phyloP scores from a whole-genome alignment of 805 yeast genomes.

The Candida gorgasii region DNA sequence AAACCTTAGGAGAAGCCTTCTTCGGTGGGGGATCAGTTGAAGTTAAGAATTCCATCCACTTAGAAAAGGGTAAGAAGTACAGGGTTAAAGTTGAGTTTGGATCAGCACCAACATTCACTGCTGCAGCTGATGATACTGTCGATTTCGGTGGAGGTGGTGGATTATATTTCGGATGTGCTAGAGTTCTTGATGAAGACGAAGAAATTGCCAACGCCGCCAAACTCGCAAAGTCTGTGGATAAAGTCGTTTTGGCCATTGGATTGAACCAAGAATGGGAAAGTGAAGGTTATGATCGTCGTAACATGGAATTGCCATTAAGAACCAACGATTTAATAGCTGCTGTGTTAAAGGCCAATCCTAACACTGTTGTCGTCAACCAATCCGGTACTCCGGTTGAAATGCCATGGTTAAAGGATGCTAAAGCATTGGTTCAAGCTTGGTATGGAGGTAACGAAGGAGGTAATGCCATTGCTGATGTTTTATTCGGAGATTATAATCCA shows the following conservation, averaged over 20 bases:
- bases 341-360: slow-evolving; percentile 29
- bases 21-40: slow-evolving; percentile 51
- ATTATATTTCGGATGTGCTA: slow-evolving; percentile 24
- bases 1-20: slow-evolving; percentile 49
- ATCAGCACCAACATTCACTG: slow-evolving; percentile 19
- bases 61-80: slow-evolving; percentile 48
- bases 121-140: slow-evolving; percentile 7
- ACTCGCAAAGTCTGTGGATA: slow-evolving; percentile 30
- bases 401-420: slow-evolving; percentile 30
- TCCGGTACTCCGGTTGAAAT: slow-evolving; percentile 36
- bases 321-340: slow-evolving; percentile 25
- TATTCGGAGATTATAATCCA: slow-evolving; percentile 61
- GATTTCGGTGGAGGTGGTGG: slow-evolving; percentile 29
- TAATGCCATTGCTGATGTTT: slow-evolving; percentile 58
- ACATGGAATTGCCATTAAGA: slow-evolving; percentile 28
- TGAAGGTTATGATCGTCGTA: slow-evolving; percentile 32
- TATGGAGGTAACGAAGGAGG: slow-evolving; percentile 56
- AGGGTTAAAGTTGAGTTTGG: slow-evolving; percentile 52
- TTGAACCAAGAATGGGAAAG: slow-evolving; percentile 33
- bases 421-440: slow-evolving; percentile 33
- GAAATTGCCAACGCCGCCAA: slow-evolving; percentile 26
- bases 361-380: slow-evolving; percentile 34
- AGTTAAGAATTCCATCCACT: slow-evolving; percentile 38
- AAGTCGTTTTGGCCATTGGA: slow-evolving; percentile 32
- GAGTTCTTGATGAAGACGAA: slow-evolving; percentile 25